Evolutionary conservation across 1,139 yeast genomes (phyloP).

Genomic region (Ogataea hybrid): DNA sequence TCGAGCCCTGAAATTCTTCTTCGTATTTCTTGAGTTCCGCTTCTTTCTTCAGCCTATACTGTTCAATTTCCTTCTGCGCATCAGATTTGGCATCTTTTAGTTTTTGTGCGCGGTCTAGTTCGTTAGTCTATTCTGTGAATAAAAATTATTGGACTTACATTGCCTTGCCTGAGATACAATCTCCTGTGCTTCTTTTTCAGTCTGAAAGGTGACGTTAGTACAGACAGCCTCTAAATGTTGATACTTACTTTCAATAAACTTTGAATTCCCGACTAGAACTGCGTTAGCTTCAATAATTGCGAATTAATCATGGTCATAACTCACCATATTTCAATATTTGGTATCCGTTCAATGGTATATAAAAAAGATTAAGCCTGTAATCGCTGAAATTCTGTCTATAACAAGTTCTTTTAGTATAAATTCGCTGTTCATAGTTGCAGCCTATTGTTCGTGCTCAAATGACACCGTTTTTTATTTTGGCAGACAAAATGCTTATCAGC

Average conservation of each 20-base stretch:
- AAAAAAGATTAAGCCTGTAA: no score
- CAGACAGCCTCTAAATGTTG: no score
- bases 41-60: slow-evolving; percentile 83
- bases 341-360: no score
- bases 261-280: slow-evolving; percentile 36
- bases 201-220: slow-evolving; percentile 37
- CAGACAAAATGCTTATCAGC: no score
- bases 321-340: slow-evolving; percentile 1
- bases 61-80: slow-evolving; percentile 86
- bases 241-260: slow-evolving; percentile 35
- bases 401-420: no score
- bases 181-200: slow-evolving; percentile 96
- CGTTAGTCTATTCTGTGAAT: slow-evolving; percentile 3
- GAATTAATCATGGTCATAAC: not conserved
- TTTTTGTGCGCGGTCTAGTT: slow-evolving; percentile 69
- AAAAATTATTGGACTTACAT: slow-evolving; percentile 37
- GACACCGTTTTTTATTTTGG: no score
- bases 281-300: slow-evolving; percentile 3
- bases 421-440: no score
- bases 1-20: slow-evolving; percentile 55
- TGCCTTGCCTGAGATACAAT: slow-evolving; percentile 89
- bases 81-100: slow-evolving; percentile 93
- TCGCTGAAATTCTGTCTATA: no score
- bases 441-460: no score
- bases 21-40: slow-evolving; percentile 74